Percentiles rank a stretch among this genome's conserved stretches.
These are phyloP conservation scores for Apiospora pterosperma DNA, from an alignment of 2,329 filamentous ascomycete species.

Conservation along the genomic window DNA sequence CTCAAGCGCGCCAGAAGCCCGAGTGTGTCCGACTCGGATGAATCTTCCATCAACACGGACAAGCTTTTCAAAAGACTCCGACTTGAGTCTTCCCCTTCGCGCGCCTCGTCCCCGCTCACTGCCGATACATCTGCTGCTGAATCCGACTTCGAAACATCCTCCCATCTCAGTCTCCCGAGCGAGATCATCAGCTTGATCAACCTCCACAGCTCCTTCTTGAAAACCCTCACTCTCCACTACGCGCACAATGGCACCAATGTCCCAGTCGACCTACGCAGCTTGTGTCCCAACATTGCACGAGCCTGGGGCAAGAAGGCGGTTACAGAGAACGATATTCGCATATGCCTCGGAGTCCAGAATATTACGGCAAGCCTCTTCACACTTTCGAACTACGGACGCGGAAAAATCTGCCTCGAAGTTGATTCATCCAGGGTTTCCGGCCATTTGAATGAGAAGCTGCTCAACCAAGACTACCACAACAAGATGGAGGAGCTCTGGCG, in stretches of 20 bases:
- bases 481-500: slow-evolving; percentile 48
- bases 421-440: slow-evolving; percentile 32
- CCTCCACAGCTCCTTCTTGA: slow-evolving; percentile 65
- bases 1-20: slow-evolving; percentile 27
- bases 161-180: slow-evolving; percentile 32
- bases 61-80: slow-evolving; percentile 38
- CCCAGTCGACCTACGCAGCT: slow-evolving; percentile 59
- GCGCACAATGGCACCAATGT: slow-evolving; percentile 63
- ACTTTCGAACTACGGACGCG: slow-evolving; percentile 39
- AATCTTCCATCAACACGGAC: slow-evolving; percentile 27
- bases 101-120: slow-evolving; percentile 28
- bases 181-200: slow-evolving; percentile 58
- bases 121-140: slow-evolving; percentile 37
- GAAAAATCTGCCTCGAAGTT: slow-evolving; percentile 56
- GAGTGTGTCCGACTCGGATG: slow-evolving; percentile 29
- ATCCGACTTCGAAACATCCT: slow-evolving; percentile 25
- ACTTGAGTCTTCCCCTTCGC: slow-evolving; percentile 33
- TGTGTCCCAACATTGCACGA: slow-evolving; percentile 61
- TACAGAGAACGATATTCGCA: slow-evolving; percentile 60
- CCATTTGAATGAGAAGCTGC: slow-evolving; percentile 43
- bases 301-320: slow-evolving; percentile 72
- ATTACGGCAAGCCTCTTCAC: slow-evolving; percentile 28
- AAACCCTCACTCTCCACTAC: slow-evolving; percentile 64
- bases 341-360: slow-evolving; percentile 62
- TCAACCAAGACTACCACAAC: slow-evolving; percentile 52